Conservation (phyloP, 257 asterid genomes). For the Orobanche coerulescens region DNA sequence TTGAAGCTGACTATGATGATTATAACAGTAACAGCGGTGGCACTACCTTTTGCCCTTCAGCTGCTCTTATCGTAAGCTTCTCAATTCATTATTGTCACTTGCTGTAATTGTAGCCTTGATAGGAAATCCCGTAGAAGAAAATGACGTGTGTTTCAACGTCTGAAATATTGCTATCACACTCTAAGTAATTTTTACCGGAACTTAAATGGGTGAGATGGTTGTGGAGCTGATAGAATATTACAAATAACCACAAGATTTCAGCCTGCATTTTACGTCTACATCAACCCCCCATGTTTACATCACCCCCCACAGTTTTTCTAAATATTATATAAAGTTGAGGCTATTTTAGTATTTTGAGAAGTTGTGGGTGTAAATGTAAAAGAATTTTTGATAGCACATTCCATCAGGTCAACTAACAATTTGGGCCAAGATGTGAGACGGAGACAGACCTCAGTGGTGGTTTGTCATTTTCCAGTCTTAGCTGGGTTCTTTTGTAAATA, state of each 20-base stretch:
- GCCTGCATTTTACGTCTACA: neutral
- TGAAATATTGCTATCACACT: too few species aligned
- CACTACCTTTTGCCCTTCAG: slow-evolving; percentile 92
- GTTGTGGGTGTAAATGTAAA: neutral
- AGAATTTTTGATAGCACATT: neutral
- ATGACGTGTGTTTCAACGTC: too few species aligned
- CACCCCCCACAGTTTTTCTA: neutral
- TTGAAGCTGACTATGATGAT: slow-evolving; percentile 91
- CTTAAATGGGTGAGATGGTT: too few species aligned
- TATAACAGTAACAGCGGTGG: slow-evolving; percentile 70
- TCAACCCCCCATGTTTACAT: too few species aligned
- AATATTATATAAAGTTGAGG: neutral
- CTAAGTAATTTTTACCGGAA: too few species aligned
- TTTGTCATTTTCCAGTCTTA: too few species aligned
- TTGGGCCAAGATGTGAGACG: neutral
- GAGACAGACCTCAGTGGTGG: too few species aligned
- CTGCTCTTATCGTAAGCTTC: slow-evolving; percentile 80
- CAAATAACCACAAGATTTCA: neutral
- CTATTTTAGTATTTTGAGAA: neutral
- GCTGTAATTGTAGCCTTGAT: too few species aligned
- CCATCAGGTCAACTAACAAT: neutral
- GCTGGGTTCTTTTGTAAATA: neutral
- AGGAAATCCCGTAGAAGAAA: too few species aligned
- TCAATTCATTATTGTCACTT: neutral
- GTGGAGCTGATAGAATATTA: too few species aligned